These are phyloP conservation scores for Macrolepiota fuliginosa DNA, from an alignment of 768 basidiomycete genomes.

Conservation along the genomic window DNA sequence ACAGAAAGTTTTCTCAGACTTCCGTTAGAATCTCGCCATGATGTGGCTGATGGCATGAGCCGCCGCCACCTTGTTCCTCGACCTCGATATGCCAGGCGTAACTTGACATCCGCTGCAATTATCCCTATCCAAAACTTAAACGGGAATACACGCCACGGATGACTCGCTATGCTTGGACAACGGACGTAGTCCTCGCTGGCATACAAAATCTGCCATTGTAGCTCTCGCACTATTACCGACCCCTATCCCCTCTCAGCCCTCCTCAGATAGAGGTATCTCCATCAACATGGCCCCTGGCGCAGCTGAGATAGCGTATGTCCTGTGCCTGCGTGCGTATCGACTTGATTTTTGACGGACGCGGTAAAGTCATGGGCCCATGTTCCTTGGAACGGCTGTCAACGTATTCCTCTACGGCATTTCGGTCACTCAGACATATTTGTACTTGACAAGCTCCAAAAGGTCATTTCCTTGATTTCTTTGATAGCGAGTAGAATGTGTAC, in stretches of 20 bases:
- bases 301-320: constrained; percentile 33
- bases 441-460: constrained; percentile 35
- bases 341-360: neutral
- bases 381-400: constrained; percentile 48
- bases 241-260: neutral
- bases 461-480: constrained; percentile 18
- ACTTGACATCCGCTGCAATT: neutral
- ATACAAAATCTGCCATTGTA: constrained; percentile 8
- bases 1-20: no score
- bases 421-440: constrained; percentile 47
- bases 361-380: constrained; percentile 45
- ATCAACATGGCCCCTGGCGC: constrained; percentile 11
- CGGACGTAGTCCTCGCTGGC: neutral
- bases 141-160: neutral
- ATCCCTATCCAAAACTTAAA: neutral
- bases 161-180: neutral
- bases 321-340: neutral
- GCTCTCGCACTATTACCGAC: neutral
- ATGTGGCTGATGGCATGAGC: neutral
- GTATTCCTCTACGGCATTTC: constrained; percentile 49
- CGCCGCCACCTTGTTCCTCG: neutral
- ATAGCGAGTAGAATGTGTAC: no score
- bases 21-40: no score
- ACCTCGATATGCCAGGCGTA: neutral
- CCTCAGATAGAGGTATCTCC: neutral